These are phyloP conservation scores for Xylaria flabelliformis DNA, from an alignment of 495 filamentous ascomycete genomes.

Conservation along the genomic window DNA sequence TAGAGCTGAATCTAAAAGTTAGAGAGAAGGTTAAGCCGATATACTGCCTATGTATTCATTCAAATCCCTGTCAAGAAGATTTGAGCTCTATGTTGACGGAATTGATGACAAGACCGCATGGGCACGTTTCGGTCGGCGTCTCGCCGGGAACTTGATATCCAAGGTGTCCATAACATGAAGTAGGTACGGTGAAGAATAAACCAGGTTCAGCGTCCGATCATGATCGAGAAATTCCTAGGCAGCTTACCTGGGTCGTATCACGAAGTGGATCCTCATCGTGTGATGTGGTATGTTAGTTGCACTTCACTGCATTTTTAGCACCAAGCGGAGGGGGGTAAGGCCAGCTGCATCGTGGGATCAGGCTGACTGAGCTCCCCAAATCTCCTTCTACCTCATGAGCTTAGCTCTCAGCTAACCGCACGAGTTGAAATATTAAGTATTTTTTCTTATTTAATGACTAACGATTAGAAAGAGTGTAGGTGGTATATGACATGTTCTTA, in stretches of 20 bases:
- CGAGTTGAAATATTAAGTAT: background rate
- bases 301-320: background rate
- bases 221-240: too few relatives aligned
- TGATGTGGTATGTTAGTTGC: background rate
- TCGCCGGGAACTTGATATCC: too few relatives aligned
- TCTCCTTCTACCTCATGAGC: background rate
- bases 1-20: background rate
- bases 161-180: too few relatives aligned
- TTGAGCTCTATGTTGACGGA: too few relatives aligned
- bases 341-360: background rate
- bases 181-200: too few relatives aligned
- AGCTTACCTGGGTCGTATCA: too few relatives aligned
- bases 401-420: background rate
- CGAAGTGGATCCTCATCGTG: background rate
- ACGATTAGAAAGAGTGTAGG: background rate
- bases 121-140: too few relatives aligned
- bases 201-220: too few relatives aligned
- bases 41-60: too few relatives aligned
- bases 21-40: background rate
- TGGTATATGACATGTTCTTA: background rate
- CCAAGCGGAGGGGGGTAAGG: background rate
- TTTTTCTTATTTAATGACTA: conserved; percentile 1
- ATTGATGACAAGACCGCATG: too few relatives aligned
- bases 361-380: background rate
- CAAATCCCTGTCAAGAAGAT: too few relatives aligned